Evolutionary conservation across 148 eudicot genomes (phyloP), one percentile per base, ranked within the genome.

Genomic region (Spergularia marina): DNA sequence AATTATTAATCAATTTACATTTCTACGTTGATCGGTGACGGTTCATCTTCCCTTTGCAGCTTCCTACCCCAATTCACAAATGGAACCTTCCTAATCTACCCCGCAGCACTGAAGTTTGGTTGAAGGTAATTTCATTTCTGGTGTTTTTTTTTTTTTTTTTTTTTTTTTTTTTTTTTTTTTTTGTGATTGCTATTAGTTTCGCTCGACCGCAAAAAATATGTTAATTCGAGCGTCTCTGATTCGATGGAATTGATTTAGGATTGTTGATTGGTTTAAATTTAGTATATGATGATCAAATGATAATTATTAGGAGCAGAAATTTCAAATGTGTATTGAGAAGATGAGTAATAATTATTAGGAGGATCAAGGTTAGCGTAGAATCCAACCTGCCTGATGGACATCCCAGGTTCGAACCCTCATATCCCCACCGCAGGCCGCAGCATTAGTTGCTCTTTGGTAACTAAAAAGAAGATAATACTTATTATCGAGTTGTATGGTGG

Each of bases 61-160:
- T 89, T 83, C 98, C 98, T 51, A 92, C 97, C 78, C 98, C 98
- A 51, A 89, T 95, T 78, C 98, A 95, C 89, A 89, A 78, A 70
- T 95, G 98, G 98, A 89, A 88, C 80, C 91, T 95, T 77, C 98
- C 96, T 30, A 90, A 95, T 88, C 82, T 95, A 84, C 97, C 98
- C 7, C 73, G 75, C 49, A 74, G 82, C 63, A 90, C 96, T 4
- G 88, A 92, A 83, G 86, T 95, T 76, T 95, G 94, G 95, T 65
- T 95, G 78, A 95, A 95, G 98, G 98, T 95, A 80, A 1, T 41
- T n/a, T n/a, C 62, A 0, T 49, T 25, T 72, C 63, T 3, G 13
- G 16, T 12, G 34, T 30, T 23, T 10, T 56, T 36, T 71, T 63
- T 49, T 70, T 51, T 41, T 11, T 21, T 51, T 14, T 13, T 21